These are phyloP conservation scores for Aureobasidium sp. DNA, from an alignment of 2,329 filamentous ascomycete species.

Conservation along the genomic window DNA sequence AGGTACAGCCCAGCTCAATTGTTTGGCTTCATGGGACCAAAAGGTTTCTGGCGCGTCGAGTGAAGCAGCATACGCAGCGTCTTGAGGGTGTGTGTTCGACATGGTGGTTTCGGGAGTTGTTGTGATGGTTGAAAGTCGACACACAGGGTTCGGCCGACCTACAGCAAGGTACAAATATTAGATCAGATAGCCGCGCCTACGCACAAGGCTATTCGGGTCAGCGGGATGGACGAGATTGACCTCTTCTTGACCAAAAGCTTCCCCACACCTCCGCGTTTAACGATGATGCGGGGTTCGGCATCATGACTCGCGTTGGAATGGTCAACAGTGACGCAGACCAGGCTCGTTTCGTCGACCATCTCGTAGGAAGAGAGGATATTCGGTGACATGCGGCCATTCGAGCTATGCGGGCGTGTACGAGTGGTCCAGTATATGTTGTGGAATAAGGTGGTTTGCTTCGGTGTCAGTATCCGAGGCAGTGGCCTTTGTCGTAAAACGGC, in stretches of 20 bases:
- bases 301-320: background rate
- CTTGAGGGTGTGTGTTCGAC: constrained; percentile 23
- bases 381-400: background rate
- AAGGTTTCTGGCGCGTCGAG: constrained; percentile 27
- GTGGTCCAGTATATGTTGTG: background rate
- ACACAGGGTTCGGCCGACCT: background rate
- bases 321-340: background rate
- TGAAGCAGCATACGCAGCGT: constrained; percentile 25
- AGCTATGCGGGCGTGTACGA: background rate
- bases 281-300: background rate
- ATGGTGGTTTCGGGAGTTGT: background rate
- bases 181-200: background rate
- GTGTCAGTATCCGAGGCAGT: no score
- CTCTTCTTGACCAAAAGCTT: background rate
- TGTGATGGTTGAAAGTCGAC: background rate
- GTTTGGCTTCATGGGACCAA: constrained; percentile 44
- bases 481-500: background rate
- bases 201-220: constrained; percentile 5
- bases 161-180: background rate
- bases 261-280: background rate
- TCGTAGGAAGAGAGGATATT: background rate
- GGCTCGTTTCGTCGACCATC: background rate
- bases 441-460: no score
- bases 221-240: background rate
- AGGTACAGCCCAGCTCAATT: constrained; percentile 71